Base-by-base conservation (phyloP, 1,284 basidiomycete species). In the Phaffia rhodozyma region DNA sequence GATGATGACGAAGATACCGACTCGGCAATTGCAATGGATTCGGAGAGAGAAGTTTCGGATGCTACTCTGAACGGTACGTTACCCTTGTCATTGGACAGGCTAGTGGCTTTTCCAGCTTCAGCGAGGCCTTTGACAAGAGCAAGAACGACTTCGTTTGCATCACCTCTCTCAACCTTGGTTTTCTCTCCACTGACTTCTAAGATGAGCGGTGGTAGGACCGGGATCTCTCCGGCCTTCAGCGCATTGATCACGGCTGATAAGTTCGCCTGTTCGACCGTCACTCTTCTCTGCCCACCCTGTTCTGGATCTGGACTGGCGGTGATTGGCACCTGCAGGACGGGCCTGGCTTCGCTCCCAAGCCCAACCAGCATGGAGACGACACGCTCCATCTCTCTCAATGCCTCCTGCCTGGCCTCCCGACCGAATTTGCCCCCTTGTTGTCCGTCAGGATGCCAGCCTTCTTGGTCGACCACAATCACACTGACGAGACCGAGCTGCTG, bases 401-500 rank as follows among this genome's bases (percentile, higher is more conserved):
- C 87, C 71, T 87, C 84, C 70, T 89, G 84, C 77, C 71, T 86
- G 77, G 30, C 77, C 74, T 3, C 79, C 43, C 48, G 62, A 72
- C 23, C 86, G 82, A 71, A 87, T 85, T 59, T 82, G 82, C 64
- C 52, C 57, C 30, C 68, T 66, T 74, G 72, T 29, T 70, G 65
- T 55, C 72, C 69, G 9, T 59, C 60, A 66, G 62, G 79, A 32
- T 80, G 77, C 68, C 91, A 81, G 52, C 84, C 82, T 72, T 96
- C 91, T 70, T 90, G 84, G 69, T 98, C 96, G 58, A 97, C 82
- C 58, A 98, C 89, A 67, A 98, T 89, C 69, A 98, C 91, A 67
- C 87, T 87, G 68, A 97, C 87, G 21, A 99, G 81, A 2, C 96
- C 96, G 32, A 98, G 85, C 72, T 91, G 93, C 75, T 94, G 90